phyloP scores from a whole-genome alignment of 116 monocot species.

The Zostera marina region DNA sequence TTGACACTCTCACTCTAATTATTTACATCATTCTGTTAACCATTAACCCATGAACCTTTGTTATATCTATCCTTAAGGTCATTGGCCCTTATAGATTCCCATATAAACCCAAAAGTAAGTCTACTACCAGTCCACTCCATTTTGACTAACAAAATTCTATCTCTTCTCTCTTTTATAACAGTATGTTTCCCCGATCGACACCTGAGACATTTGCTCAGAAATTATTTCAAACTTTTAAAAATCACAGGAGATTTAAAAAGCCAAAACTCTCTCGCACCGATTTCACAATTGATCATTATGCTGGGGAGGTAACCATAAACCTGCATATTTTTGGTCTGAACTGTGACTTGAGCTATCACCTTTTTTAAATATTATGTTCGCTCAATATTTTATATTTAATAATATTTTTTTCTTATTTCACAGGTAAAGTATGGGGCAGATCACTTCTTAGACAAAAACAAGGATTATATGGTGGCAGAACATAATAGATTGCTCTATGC shows the following conservation, averaged over 20 bases:
- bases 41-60: too few species aligned
- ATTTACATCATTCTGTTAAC: too few species aligned
- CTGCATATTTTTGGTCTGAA: too few species aligned
- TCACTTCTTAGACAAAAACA: conserved; percentile 67
- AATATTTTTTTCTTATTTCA: neutral
- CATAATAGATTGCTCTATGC: conserved; percentile 43
- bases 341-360: neutral
- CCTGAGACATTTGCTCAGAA: conserved; percentile 63
- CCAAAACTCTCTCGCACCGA: conserved; percentile 62
- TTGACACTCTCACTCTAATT: too few species aligned
- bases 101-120: too few species aligned
- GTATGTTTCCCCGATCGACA: conserved; percentile 59
- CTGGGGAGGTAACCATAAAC: conserved; percentile 44
- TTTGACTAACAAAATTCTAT: conserved; percentile 1
- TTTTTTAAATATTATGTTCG: neutral
- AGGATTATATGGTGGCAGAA: conserved; percentile 74
- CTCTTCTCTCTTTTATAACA: conserved; percentile 6
- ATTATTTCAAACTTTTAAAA: conserved; percentile 46
- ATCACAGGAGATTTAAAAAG: conserved; percentile 40
- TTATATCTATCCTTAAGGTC: too few species aligned
- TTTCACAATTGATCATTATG: conserved; percentile 75
- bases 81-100: too few species aligned
- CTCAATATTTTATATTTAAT: neutral
- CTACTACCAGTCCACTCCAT: too few species aligned
- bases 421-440: conserved; percentile 54